A percentile compares a stretch with the other conserved stretches of the same genome.
Evolutionary conservation across 352 stramenopile genomes (phyloP).

Genomic region (Albugo laibachii): DNA sequence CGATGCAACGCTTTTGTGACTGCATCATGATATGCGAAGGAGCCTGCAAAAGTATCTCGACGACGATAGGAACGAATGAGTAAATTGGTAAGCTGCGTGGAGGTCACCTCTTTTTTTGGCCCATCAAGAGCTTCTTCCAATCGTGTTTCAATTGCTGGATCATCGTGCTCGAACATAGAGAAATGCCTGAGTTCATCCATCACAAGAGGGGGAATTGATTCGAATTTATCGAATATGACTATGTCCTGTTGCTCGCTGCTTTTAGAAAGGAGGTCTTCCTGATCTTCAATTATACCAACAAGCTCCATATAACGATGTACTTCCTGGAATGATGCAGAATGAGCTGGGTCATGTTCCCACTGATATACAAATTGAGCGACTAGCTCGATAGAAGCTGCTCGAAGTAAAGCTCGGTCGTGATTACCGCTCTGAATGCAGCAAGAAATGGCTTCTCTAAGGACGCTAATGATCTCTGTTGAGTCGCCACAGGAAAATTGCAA

Average conservation of each 20-base stretch:
- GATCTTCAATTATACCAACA: conserved; percentile 17
- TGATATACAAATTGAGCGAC: conserved; percentile 35
- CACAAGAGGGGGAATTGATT: too few relatives aligned
- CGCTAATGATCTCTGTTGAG: conserved; percentile 1
- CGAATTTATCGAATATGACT: not conserved
- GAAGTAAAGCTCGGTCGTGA: conserved; percentile 35
- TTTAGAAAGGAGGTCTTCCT: conserved; percentile 22
- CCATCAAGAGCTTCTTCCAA: too few relatives aligned
- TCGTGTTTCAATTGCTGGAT: too few relatives aligned
- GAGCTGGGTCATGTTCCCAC: conserved; percentile 15
- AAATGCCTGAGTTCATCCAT: too few relatives aligned
- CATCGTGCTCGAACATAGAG: too few relatives aligned
- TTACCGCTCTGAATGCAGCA: conserved; percentile 20
- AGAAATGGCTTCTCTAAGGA: conserved; percentile 15
- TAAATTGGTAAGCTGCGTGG: too few relatives aligned
- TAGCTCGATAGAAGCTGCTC: conserved; percentile 31
- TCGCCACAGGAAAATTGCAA: too few relatives aligned
- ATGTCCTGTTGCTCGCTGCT: not conserved
- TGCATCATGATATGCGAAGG: too few relatives aligned
- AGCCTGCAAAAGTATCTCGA: too few relatives aligned
- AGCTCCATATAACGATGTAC: conserved; percentile 52
- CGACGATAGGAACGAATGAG: too few relatives aligned
- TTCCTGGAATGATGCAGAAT: conserved; percentile 25
- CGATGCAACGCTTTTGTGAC: too few relatives aligned
- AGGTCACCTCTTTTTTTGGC: too few relatives aligned